These are phyloP conservation scores for Zygosaccharomyces sapae DNA, from an alignment of 1,139 yeast species.

Conservation along the genomic window DNA sequence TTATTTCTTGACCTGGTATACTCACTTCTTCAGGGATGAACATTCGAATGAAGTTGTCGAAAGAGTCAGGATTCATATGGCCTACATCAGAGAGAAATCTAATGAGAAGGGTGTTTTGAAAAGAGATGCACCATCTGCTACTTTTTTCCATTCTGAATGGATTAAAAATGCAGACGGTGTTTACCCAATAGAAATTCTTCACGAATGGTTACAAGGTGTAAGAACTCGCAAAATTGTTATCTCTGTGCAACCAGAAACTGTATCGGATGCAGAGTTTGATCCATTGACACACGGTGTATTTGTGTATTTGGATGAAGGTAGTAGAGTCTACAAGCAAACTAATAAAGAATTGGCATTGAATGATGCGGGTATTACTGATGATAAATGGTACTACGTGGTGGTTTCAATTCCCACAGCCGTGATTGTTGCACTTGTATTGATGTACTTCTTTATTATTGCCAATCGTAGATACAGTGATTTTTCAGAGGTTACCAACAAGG, in stretches of 20 bases:
- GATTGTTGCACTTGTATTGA: constrained; percentile 51
- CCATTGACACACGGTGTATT: constrained; percentile 50
- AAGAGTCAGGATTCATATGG: constrained; percentile 63
- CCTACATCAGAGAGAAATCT: constrained; percentile 54
- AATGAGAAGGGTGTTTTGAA: constrained; percentile 55
- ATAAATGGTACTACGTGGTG: constrained; percentile 63
- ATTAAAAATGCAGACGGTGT: constrained; percentile 59
- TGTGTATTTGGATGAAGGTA: constrained; percentile 52
- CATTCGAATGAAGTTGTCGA: constrained; percentile 42
- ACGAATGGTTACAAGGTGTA: constrained; percentile 57
- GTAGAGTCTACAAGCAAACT: constrained; percentile 57
- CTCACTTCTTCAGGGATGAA: constrained; percentile 49
- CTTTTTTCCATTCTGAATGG: constrained; percentile 74
- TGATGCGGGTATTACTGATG: constrained; percentile 56
- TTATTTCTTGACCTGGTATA: constrained; percentile 78
- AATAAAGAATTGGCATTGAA: constrained; percentile 50
- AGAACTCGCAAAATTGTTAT: constrained; percentile 48
- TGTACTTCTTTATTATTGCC: constrained; percentile 58
- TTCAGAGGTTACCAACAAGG: constrained; percentile 42
- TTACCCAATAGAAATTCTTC: constrained; percentile 54
- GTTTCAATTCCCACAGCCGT: constrained; percentile 71
- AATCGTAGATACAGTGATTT: constrained; percentile 51
- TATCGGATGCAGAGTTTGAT: constrained; percentile 63
- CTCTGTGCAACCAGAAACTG: constrained; percentile 66
- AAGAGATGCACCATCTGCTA: constrained; percentile 42